Conservation (phyloP, 768 basidiomycete species). For the Leucosporidium creatinivorum region DNA sequence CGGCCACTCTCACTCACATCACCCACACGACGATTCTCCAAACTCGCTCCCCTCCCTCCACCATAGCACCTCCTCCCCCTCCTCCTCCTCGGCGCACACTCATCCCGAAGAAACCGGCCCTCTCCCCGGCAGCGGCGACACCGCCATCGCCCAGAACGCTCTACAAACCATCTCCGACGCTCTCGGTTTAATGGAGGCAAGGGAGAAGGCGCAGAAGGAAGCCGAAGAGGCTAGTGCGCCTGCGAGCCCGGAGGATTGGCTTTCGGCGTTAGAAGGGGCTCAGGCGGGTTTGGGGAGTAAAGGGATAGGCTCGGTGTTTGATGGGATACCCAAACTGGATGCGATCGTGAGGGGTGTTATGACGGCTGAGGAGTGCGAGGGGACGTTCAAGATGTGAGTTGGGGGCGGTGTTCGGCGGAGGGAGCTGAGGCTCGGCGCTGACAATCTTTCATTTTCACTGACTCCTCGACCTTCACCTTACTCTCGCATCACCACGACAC, state of each 20-base stretch:
- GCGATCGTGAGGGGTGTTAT: not conserved
- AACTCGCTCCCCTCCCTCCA: not conserved
- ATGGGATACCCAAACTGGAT: not conserved
- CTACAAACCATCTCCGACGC: too few relatives aligned
- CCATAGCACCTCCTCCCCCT: not conserved
- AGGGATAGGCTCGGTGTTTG: not conserved
- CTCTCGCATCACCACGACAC: too few relatives aligned
- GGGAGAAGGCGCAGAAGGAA: too few relatives aligned
- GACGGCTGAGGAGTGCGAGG: not conserved
- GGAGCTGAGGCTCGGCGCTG: not conserved
- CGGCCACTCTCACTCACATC: not conserved
- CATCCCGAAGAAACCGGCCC: too few relatives aligned
- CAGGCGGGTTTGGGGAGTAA: too few relatives aligned
- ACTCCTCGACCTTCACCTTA: too few relatives aligned
- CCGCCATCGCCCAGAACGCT: too few relatives aligned
- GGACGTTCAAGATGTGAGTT: conserved; percentile 5
- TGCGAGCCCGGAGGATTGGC: too few relatives aligned
- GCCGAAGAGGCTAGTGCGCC: too few relatives aligned
- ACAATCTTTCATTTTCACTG: not conserved
- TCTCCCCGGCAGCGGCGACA: not conserved
- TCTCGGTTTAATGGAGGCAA: too few relatives aligned
- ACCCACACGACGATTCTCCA: not conserved
- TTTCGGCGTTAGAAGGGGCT: too few relatives aligned
- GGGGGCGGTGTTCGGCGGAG: fast-evolving
- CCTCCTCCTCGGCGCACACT: not conserved